Evolutionary conservation across 257 asterid species (phyloP).

Genomic region (Solanum gracilifrons): DNA sequence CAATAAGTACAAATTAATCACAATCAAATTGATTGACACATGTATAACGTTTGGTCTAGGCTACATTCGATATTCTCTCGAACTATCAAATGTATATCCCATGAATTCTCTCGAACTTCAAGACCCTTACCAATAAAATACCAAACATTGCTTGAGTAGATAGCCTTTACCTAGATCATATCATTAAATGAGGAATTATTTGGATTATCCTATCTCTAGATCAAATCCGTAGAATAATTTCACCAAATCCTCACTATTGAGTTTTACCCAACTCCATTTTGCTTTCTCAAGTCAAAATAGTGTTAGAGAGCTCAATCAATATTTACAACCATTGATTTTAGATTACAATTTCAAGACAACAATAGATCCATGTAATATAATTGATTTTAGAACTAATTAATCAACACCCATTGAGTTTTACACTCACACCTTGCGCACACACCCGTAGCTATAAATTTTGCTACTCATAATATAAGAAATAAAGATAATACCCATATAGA

Average conservation of each 20-base stretch:
- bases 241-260: neutral
- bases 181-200: neutral
- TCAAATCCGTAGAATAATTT: too few relatives aligned
- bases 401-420: too few relatives aligned
- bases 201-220: neutral
- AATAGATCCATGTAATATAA: neutral
- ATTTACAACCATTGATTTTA: neutral
- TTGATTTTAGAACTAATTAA: too few relatives aligned
- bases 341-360: too few relatives aligned
- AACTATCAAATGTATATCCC: too few relatives aligned
- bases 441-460: neutral
- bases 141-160: neutral
- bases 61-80: neutral
- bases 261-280: neutral
- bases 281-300: neutral
- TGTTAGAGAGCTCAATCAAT: neutral
- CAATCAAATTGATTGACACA: neutral
- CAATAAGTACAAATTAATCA: neutral
- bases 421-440: neutral
- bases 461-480: too few relatives aligned
- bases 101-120: neutral
- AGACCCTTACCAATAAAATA: neutral
- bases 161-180: neutral
- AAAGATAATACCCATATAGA: too few relatives aligned
- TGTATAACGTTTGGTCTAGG: neutral